Base-by-base conservation (phyloP, 371 early-diverging fungal species). In the Mortierella sp. region DNA sequence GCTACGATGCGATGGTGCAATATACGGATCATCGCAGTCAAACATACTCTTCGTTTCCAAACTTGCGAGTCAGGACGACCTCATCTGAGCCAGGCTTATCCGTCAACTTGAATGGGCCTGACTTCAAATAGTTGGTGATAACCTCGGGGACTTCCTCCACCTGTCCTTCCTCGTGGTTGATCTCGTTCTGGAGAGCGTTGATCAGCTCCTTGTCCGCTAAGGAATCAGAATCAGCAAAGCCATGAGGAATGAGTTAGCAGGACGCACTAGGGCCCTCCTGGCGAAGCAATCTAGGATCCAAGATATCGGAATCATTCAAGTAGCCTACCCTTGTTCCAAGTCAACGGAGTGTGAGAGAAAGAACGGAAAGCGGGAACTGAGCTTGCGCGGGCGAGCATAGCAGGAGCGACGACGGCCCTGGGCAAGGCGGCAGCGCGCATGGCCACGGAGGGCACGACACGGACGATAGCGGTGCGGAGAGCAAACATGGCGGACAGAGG, bases 11-110 rank as follows among this genome's bases (percentile, higher is more conserved):
- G 10, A 34, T 34, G 34, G 10, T 34, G 34, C 34, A 34, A 34
- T 10, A 34, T 34, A 10, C 34, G 7, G 34, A 34, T 34, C 50
- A 47, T 69, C 3, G 52, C 39, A 3, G 28, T 38, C 24, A 46
- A 10, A 65, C 87, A 78, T 86, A 93, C 92, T 89, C 92, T 83
- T 98, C 98, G 72, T 89, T 92, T 61, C 96, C 96, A 81, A 94
- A 95, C 55, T 89, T 90, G 68, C 96, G 89, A 24, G 88, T 85
- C 67, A 98, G 73, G 30, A 80, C 68, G 23, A 97, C 93, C 80
- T 94, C 94, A 79, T 92, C 94, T 23, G 87, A 80, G 39, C 95
- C 95, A 39, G 85, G 53, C 79, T 88, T 88, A 79, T 95, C 94
- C 42, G 91, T 88, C 80, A 98, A 82, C 91, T 93, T 88, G 86